Conservation (phyloP, 2,329 filamentous ascomycete genomes). For the Aphanocladium album region DNA sequence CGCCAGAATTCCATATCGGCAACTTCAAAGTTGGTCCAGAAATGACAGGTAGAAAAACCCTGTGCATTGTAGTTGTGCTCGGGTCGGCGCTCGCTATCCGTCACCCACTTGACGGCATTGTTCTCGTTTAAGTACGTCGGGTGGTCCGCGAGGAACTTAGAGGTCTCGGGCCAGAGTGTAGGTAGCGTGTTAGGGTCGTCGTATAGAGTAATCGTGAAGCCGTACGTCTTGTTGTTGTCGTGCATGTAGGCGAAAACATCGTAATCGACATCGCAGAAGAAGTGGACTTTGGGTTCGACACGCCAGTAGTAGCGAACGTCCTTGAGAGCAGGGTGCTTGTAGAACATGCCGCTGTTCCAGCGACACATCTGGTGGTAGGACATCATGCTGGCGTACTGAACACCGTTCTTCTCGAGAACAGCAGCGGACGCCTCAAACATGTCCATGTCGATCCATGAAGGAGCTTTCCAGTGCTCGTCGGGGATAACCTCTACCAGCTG, state of each 20-base stretch:
- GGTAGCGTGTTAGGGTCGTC: conserved; percentile 83
- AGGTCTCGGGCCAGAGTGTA: conserved; percentile 90
- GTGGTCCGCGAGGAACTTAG: conserved; percentile 82
- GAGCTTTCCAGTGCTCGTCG: conserved; percentile 90
- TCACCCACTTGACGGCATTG: conserved; percentile 84
- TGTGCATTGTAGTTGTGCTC: conserved; percentile 76
- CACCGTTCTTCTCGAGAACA: conserved; percentile 74
- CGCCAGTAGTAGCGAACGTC: conserved; percentile 94
- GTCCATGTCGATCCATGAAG: conserved; percentile 86
- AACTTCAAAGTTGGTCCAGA: conserved; percentile 99
- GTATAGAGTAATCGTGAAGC: conserved; percentile 96
- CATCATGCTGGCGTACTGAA: conserved; percentile 83
- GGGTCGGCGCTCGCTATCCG: conserved; percentile 70
- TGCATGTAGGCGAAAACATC: conserved; percentile 98
- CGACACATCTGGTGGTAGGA: conserved; percentile 99
- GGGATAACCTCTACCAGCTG: conserved; percentile 68
- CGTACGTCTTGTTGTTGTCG: conserved; percentile 97
- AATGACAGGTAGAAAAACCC: conserved; percentile 96
- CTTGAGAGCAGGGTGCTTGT: conserved; percentile 84
- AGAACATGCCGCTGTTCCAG: conserved; percentile 98
- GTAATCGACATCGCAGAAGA: conserved; percentile 98
- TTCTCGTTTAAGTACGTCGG: conserved; percentile 75
- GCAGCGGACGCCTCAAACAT: conserved; percentile 80
- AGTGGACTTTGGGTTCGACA: conserved; percentile 96
- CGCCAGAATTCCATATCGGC: conserved; percentile 91